Evolutionary conservation across 352 stramenopile species (phyloP).

Genomic region (Phytophthora pseudosyringae): DNA sequence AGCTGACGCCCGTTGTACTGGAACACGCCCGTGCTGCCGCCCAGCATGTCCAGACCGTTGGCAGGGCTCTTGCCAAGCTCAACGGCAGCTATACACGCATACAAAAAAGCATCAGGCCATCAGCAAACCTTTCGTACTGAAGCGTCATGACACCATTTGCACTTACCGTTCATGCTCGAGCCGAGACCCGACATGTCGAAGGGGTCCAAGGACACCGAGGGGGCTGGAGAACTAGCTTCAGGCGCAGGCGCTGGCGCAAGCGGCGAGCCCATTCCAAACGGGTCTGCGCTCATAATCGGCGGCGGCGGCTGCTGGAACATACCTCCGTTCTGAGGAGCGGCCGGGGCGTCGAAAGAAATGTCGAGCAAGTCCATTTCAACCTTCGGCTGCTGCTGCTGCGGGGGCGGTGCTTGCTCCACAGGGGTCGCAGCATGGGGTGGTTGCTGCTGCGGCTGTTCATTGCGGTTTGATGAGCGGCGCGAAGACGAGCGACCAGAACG

Average conservation of each 20-base stretch:
- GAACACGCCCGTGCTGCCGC: slow-evolving; percentile 52
- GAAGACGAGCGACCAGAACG: slow-evolving; percentile 30
- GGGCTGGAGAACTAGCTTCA: slow-evolving; percentile 37
- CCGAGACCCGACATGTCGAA: slow-evolving; percentile 79
- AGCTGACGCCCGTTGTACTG: slow-evolving; percentile 83
- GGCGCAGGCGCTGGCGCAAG: slow-evolving; percentile 37
- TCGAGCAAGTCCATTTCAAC: slow-evolving; percentile 86
- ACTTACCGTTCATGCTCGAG: slow-evolving; percentile 75
- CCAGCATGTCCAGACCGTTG: slow-evolving; percentile 38
- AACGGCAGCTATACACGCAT: slow-evolving; percentile 36
- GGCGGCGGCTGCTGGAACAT: slow-evolving; percentile 45
- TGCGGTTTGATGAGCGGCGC: slow-evolving; percentile 42
- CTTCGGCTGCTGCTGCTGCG: slow-evolving; percentile 44
- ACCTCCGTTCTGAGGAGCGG: slow-evolving; percentile 39
- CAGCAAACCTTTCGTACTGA: slow-evolving; percentile 1
- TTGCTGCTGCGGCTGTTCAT: slow-evolving; percentile 51
- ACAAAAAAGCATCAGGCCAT: slow-evolving; percentile 6
- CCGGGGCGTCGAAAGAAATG: slow-evolving; percentile 77
- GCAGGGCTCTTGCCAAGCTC: slow-evolving; percentile 53
- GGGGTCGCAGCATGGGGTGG: slow-evolving; percentile 40
- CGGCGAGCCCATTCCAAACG: slow-evolving; percentile 67
- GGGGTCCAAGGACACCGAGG: slow-evolving; percentile 57
- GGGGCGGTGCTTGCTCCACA: slow-evolving; percentile 37
- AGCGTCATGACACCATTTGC: background rate
- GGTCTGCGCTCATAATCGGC: slow-evolving; percentile 49